Conservation (phyloP, 169 alveolate genomes). For the Cryptosporidium xiaoi region DNA sequence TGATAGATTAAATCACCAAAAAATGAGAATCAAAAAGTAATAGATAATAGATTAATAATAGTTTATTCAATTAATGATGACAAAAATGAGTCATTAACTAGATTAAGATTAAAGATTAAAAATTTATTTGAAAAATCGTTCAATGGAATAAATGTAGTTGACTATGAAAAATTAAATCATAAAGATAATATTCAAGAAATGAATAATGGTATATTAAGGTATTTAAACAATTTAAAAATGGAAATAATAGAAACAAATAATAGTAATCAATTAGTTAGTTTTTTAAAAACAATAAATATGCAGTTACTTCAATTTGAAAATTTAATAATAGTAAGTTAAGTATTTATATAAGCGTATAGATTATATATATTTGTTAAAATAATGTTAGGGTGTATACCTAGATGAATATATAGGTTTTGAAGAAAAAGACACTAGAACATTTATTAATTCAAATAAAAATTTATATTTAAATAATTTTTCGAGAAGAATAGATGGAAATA, state of each 20-base stretch:
- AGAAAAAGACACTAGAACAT: neutral
- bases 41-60: slow-evolving; percentile 25
- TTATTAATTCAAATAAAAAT: slow-evolving; percentile 3
- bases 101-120: slow-evolving; percentile 19
- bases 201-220: slow-evolving; percentile 16
- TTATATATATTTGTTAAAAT: neutral
- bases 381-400: slow-evolving; percentile 34
- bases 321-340: slow-evolving; percentile 16
- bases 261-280: slow-evolving; percentile 21
- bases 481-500: neutral
- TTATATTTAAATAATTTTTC: slow-evolving; percentile 2
- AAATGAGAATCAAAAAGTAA: neutral
- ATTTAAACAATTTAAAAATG: slow-evolving; percentile 40
- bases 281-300: slow-evolving; percentile 11
- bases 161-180: neutral
- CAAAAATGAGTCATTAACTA: slow-evolving; percentile 16
- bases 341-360: neutral
- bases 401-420: slow-evolving; percentile 62
- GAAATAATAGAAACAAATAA: slow-evolving; percentile 39
- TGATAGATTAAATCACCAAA: slow-evolving; percentile 3
- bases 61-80: slow-evolving; percentile 3
- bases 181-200: neutral
- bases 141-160: slow-evolving; percentile 5
- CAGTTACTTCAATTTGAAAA: slow-evolving; percentile 27
- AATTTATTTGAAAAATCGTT: slow-evolving; percentile 24